Evolutionary conservation across 768 basidiomycete genomes (phyloP), one percentile per base, ranked within the genome.

Genomic region (Lenzites betulinus): DNA sequence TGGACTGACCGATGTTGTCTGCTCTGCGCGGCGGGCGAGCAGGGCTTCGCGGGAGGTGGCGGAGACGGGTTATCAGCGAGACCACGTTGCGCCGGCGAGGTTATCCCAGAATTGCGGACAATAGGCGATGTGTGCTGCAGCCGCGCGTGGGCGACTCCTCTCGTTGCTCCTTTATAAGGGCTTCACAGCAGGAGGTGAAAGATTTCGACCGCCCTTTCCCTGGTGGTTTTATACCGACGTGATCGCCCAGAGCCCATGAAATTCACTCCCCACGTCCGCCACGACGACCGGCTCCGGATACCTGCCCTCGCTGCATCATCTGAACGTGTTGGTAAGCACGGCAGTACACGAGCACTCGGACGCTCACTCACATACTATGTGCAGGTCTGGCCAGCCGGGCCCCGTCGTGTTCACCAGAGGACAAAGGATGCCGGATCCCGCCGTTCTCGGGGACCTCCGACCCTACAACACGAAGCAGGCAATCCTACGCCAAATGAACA

Each of bases 31-130:
- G 25, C 7, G 20, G 39, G 22, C 22, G 48, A 9, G 22, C 28
- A 13, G 18, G 12, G 20, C 38, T 48, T n/a, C 46, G 25, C 12
- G 25, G 12, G 23, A 25, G 44, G 9, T 9, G 44, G 23, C 2
- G 23, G 8, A 33, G 20, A 13, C 35, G n/a, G 26, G 26, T 39
- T 51, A 47, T 51, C 20, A 28, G 56, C 13, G 28, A 25, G 50
- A 38, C n/a, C 48, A 51, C 48, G 48, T 51, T 50, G 56, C 48
- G 22, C 30, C 39, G 48, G 38, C n/a, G 53, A 39, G 48, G 30
- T 36, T 30, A 22, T 58, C 56, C 56, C 20, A 42, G 41, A 42
- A 50, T 23, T 26, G 48, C 56, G 56, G 48, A 50, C 56, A 58
- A 58, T 58, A 58, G 48, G 28, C 39, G 48, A 50, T 39, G 38